Percentiles rank a stretch among this genome's conserved stretches.
Conservation (phyloP, 2,329 filamentous ascomycete genomes). For the Plenodomus biglobosus region DNA sequence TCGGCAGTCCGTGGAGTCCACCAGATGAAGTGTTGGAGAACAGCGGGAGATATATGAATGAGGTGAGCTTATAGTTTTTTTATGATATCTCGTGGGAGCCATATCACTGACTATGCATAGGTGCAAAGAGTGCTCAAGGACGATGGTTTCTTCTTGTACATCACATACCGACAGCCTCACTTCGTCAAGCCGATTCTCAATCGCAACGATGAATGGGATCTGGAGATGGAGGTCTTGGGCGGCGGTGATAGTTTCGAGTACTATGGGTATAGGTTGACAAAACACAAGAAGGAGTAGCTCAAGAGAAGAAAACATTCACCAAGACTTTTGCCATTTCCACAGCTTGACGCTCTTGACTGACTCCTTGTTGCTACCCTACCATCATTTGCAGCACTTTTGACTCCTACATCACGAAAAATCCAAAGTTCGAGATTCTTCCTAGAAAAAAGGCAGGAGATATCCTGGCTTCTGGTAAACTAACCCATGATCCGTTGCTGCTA, state of each 20-base stretch:
- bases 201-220: constrained; percentile 22
- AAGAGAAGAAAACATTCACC: background rate
- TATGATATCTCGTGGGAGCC: too few relatives aligned
- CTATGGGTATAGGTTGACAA: constrained; percentile 7
- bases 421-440: background rate
- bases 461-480: background rate
- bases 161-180: constrained; percentile 43
- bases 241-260: constrained; percentile 13
- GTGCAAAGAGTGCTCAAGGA: constrained; percentile 53
- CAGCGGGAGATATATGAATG: constrained; percentile 52
- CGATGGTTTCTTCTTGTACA: constrained; percentile 54
- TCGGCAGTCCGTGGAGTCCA: constrained; percentile 57
- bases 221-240: constrained; percentile 21
- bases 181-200: constrained; percentile 35
- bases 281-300: background rate
- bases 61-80: constrained; percentile 42
- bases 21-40: constrained; percentile 54
- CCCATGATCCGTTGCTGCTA: background rate
- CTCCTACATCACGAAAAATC: background rate
- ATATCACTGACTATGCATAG: constrained; percentile 25
- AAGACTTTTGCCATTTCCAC: too few relatives aligned
- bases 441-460: background rate
- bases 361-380: background rate
- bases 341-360: background rate
- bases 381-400: background rate